Evolutionary conservation across 768 basidiomycete species (phyloP).

Genomic region (Psilocybe azurescens): DNA sequence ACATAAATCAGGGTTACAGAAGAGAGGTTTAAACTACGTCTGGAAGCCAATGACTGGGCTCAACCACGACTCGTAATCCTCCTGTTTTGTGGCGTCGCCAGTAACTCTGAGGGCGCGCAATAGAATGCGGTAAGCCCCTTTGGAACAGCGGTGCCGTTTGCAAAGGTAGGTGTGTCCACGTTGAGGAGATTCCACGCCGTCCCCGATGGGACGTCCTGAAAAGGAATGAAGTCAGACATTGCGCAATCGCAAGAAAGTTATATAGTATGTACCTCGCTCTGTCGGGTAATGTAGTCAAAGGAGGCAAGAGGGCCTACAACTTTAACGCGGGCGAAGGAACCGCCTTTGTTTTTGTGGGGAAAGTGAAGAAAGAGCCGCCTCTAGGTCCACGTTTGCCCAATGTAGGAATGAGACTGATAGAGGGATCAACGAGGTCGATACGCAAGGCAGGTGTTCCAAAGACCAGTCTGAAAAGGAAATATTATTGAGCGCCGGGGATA

Average conservation of each 20-base stretch:
- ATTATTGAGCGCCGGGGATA: neutral
- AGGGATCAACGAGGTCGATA: slow-evolving; percentile 49
- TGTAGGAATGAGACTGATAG: slow-evolving; percentile 44
- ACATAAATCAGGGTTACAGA: too few relatives aligned
- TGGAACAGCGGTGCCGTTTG: slow-evolving; percentile 48
- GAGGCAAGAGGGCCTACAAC: slow-evolving; percentile 54
- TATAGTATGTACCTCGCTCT: slow-evolving; percentile 41
- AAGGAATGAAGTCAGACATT: neutral
- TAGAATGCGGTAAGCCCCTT: slow-evolving; percentile 47
- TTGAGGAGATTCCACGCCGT: slow-evolving; percentile 28
- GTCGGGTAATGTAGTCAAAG: slow-evolving; percentile 51
- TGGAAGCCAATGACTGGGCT: slow-evolving; percentile 52
- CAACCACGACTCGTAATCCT: slow-evolving; percentile 52
- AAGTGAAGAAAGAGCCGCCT: slow-evolving; percentile 39
- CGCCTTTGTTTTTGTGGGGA: slow-evolving; percentile 37
- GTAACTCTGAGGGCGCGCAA: slow-evolving; percentile 47
- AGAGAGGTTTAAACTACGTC: too few relatives aligned
- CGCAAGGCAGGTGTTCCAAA: too few relatives aligned
- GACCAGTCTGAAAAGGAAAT: slow-evolving; percentile 24
- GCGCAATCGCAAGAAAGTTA: neutral
- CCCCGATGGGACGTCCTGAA: slow-evolving; percentile 10
- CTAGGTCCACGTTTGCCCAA: slow-evolving; percentile 33
- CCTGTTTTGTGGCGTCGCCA: slow-evolving; percentile 43
- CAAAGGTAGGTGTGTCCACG: slow-evolving; percentile 39
- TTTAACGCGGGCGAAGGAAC: slow-evolving; percentile 44